Evolutionary conservation across 148 eudicot species (phyloP), one percentile per base, ranked within the genome.

Genomic region (Vaccinium myrtillus): DNA sequence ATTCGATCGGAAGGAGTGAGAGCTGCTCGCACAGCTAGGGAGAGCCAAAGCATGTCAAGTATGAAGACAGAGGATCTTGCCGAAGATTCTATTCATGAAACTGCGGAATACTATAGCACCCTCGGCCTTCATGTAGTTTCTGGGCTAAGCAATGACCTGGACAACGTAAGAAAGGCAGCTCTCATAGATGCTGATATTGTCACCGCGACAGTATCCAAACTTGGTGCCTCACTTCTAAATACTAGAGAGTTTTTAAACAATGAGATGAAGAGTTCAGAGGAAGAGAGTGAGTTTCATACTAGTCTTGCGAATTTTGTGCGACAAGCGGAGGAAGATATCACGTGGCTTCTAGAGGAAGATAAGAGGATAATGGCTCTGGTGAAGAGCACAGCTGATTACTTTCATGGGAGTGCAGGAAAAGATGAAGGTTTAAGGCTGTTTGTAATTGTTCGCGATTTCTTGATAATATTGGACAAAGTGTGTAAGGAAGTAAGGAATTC

Each of bases 401-500:
- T 94, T 87, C 98, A 96, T 51, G 98, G 98, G 6, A 92, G 84
- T 85, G 51, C 96, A 6, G 93, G 87, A 16, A 90, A 85, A 77
- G 98, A 95, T 53, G 98, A 96, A 87, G 99, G 94, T 2, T 79
- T 93, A 79, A 86, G 95, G 36, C 84, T 96, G 78, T 96, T 96
- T 85, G 87, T 87, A 18, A 86, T 92, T 50, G 95, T 96, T 21
- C 91, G 95, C 6, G 97, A 94, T 85, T 96, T 96, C 81, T 85
- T 94, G 78, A 19, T 87, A 46, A 84, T 96, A 73, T 77, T 96
- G 55, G 99, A 94, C 83, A 94, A 86, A 59, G 92, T 89, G 65
- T 96, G 98, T 77, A 86, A 82, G 77, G 92, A 96, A 70, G 84
- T 94, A 27, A 92, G 76, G 56, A 85, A 61, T 16, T 73, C 88